Conservation (phyloP, 192 early-diverging fungal species). For the Backusella tarrabulga region DNA sequence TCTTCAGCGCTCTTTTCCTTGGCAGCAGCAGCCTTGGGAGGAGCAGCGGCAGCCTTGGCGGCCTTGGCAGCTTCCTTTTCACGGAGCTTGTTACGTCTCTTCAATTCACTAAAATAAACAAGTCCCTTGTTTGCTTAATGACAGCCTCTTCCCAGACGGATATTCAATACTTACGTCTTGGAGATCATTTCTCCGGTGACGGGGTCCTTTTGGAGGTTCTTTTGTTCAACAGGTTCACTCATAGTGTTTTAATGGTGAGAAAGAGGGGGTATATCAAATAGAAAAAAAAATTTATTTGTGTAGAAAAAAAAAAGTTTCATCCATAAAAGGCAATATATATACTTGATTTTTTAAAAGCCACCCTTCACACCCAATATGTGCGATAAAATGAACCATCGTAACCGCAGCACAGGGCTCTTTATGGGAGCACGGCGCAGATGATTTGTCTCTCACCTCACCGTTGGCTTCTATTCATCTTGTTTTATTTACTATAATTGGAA, state of each 20-base stretch:
- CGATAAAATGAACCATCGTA: not conserved
- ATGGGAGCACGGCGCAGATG: too few species aligned
- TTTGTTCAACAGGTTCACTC: constrained; percentile 9
- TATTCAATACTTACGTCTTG: constrained; percentile 67
- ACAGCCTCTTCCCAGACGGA: too few species aligned
- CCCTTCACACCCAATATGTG: not conserved
- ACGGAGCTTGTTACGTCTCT: constrained; percentile 85
- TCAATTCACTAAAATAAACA: constrained; percentile 72
- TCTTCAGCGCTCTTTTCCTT: constrained; percentile 63
- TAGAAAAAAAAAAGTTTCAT: not conserved
- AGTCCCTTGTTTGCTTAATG: not conserved
- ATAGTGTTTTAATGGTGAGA: not conserved
- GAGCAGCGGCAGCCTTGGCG: constrained; percentile 53
- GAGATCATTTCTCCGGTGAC: constrained; percentile 93
- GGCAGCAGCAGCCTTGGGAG: constrained; percentile 36
- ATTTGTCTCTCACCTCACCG: not conserved
- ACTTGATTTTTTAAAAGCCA: constrained; percentile 1
- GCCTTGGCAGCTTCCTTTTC: constrained; percentile 80
- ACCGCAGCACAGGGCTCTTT: not conserved
- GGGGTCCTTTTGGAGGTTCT: constrained; percentile 71
- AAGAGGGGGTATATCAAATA: not conserved
- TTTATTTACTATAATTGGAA: not conserved
- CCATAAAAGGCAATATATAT: not conserved
- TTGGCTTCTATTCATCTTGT: not conserved
- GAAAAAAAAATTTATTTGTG: not conserved